phyloP scores from a whole-genome alignment of 2,329 filamentous ascomycete species.

The Cladophialophora yegresii region DNA sequence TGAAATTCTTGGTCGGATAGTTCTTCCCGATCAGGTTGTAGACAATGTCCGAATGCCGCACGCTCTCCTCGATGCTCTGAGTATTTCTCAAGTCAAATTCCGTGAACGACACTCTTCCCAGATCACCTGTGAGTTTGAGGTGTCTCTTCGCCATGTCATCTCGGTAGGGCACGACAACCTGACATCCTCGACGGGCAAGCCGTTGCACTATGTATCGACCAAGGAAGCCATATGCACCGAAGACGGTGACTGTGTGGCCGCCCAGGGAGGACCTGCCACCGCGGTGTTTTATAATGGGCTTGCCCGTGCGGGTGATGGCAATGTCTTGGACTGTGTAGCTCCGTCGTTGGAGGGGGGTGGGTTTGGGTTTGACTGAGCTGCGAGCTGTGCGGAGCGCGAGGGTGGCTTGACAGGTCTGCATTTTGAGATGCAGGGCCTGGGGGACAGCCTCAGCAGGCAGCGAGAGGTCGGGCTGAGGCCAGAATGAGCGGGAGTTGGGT shows the following conservation, averaged over 20 bases:
- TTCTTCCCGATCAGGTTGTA: slow-evolving; percentile 94
- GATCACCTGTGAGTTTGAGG: slow-evolving; percentile 91
- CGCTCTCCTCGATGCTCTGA: slow-evolving; percentile 90
- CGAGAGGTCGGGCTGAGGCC: background rate
- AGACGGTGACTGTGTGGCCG: slow-evolving; percentile 96
- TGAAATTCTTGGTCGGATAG: slow-evolving; percentile 98
- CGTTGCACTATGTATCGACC: slow-evolving; percentile 97
- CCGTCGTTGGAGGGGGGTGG: slow-evolving; percentile 47
- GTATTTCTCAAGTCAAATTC: slow-evolving; percentile 96
- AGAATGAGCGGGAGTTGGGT: background rate
- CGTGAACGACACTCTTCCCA: slow-evolving; percentile 85
- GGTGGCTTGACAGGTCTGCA: slow-evolving; percentile 41
- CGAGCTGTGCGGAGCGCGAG: slow-evolving; percentile 52
- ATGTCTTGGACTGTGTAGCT: slow-evolving; percentile 68
- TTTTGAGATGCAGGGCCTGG: slow-evolving; percentile 32
- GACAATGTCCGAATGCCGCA: slow-evolving; percentile 94
- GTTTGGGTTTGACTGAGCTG: slow-evolving; percentile 19
- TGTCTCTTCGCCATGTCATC: slow-evolving; percentile 99
- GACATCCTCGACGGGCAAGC: slow-evolving; percentile 89
- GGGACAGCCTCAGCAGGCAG: slow-evolving; percentile 21
- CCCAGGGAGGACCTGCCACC: slow-evolving; percentile 77
- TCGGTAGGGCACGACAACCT: slow-evolving; percentile 86
- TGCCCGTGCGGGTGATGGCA: slow-evolving; percentile 90
- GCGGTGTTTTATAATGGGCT: slow-evolving; percentile 84
- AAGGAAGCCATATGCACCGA: slow-evolving; percentile 93